Evolutionary conservation across 345 rosid genomes (phyloP).

Genomic region (Euphorbia tirucalli): DNA sequence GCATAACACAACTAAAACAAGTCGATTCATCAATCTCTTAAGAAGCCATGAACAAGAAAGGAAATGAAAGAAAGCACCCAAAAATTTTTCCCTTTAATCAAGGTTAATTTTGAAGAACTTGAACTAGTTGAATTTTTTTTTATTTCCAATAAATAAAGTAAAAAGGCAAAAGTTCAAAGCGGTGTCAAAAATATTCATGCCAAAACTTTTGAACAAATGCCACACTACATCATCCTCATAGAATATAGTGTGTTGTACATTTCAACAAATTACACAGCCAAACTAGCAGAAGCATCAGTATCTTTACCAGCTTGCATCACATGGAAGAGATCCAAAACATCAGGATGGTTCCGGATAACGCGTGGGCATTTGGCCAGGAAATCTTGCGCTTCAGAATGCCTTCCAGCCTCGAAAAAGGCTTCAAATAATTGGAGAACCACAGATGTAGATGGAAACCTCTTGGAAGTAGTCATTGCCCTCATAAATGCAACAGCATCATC

Average conservation of each 20-base stretch:
- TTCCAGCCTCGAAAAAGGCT: conserved; percentile 60
- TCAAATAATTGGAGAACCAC: conserved; percentile 61
- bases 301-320: conserved; percentile 12
- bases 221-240: conserved; percentile 17
- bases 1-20: not conserved
- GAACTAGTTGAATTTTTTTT: conserved; percentile 21
- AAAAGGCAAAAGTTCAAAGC: conserved; percentile 12
- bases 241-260: conserved; percentile 9
- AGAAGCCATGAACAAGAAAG: not conserved
- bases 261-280: conserved; percentile 28
- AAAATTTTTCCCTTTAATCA: not conserved
- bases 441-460: conserved; percentile 64
- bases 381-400: conserved; percentile 70
- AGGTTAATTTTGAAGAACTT: not conserved
- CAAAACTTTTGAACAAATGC: conserved; percentile 23
- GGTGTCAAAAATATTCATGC: conserved; percentile 15
- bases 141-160: conserved; percentile 19
- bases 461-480: conserved; percentile 63
- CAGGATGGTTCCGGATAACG: conserved; percentile 65
- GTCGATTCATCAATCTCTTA: not conserved
- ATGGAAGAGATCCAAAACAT: conserved; percentile 74
- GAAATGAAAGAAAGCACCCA: not conserved
- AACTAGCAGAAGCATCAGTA: conserved; percentile 26
- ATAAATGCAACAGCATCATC: conserved; percentile 62
- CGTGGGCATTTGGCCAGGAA: conserved; percentile 64